Evolutionary conservation across 208 protist species (phyloP), one percentile per base, ranked within the genome.

Genomic region (Trypanosoma cruzi): DNA sequence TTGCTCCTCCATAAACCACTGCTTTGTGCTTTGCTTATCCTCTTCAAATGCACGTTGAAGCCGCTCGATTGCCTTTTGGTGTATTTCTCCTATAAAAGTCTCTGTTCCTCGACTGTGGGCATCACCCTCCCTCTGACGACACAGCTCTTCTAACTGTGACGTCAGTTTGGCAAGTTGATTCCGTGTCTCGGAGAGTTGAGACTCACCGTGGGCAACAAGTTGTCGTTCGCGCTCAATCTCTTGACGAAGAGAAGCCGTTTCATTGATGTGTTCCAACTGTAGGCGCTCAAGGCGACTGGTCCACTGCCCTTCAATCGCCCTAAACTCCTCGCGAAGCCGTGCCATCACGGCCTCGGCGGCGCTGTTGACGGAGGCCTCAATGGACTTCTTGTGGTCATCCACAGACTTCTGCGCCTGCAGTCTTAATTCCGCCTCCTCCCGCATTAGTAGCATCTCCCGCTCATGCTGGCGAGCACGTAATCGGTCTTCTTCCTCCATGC

Each of bases 31-130:
- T 52, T 66, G 73, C 73, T 88, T 93, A 64, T 93, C 87, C 20
- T 91, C 87, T 22, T 95, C 90, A 82, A 87, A 91, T 52, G 81
- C 67, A 24, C 84, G 74, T 66, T 92, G 85, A 20, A 93, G 65
- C 13, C 74, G 71, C 16, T 81, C 86, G 14, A 91, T 75, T 13
- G 80, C 65, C 64, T 73, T 76, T 50, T 76, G 65, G 72, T 90
- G 84, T 46, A 79, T 79, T 54, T 84, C 74, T 26, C 63, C 73
- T 22, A 92, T 64, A 14, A 79, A 75, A 46, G 73, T 75, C 42
- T 67, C 81, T 24, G 61, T 68, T 44, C 79, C 70, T n/a, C 79
- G 64, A 49, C 58, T 73, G 44, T 61, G 36, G 4, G 77, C 52
- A 40, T 62, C 62, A 0, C 54, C 54, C 34, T 77, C 46, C 11